Conservation (phyloP, 2,329 filamentous ascomycete genomes). For the Leptographium radiaticola region DNA sequence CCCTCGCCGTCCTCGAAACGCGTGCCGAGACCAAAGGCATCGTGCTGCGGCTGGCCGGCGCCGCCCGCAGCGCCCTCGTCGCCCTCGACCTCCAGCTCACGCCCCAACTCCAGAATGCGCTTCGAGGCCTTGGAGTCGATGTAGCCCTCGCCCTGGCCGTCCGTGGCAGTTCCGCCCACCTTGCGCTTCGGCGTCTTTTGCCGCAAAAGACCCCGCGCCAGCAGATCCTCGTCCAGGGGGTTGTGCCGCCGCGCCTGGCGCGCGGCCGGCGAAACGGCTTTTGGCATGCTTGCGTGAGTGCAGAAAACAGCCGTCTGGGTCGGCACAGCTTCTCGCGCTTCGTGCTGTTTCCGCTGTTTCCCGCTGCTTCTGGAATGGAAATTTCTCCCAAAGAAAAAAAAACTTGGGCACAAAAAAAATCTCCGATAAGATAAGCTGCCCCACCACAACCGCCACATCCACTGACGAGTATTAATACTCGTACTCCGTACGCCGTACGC, state of each 20-base stretch:
- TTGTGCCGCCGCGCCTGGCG: slow-evolving; percentile 64
- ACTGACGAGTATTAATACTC: too few species aligned
- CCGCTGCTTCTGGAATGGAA: background rate
- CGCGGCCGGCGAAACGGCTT: slow-evolving; percentile 49
- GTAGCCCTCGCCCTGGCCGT: slow-evolving; percentile 53
- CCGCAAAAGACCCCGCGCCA: slow-evolving; percentile 56
- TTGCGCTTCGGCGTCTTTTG: slow-evolving; percentile 62
- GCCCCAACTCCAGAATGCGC: slow-evolving; percentile 51
- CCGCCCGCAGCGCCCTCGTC: background rate
- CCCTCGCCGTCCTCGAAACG: slow-evolving; percentile 21
- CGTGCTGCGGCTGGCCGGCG: background rate
- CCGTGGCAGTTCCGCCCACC: slow-evolving; percentile 39
- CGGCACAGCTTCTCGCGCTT: background rate
- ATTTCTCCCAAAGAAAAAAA: background rate
- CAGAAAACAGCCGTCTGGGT: background rate
- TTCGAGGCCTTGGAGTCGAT: slow-evolving; percentile 76
- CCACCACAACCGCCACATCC: slow-evolving; percentile 7
- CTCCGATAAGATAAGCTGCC: slow-evolving; percentile 4
- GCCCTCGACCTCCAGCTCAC: slow-evolving; percentile 79
- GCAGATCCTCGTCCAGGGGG: slow-evolving; percentile 78
- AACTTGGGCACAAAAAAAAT: background rate
- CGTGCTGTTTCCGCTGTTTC: background rate
- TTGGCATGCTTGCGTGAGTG: slow-evolving; percentile 50
- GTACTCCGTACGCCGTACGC: too few species aligned
- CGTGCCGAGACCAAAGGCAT: background rate